phyloP scores from a whole-genome alignment of 2,329 filamentous ascomycete genomes.

The Apiospora malaysiana region DNA sequence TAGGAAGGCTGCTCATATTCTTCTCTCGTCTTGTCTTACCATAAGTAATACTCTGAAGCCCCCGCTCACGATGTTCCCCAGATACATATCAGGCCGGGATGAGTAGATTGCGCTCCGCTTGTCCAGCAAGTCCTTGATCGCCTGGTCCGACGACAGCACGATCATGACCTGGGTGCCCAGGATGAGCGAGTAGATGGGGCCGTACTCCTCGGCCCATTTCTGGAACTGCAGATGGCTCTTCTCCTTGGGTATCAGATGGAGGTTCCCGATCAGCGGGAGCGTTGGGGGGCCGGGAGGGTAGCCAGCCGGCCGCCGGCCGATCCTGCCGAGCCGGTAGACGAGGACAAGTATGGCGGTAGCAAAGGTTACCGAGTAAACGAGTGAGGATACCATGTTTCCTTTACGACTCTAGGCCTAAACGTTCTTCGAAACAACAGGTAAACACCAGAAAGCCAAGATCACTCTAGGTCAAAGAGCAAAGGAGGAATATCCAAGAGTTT shows the following conservation, averaged over 20 bases:
- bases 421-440: too few relatives aligned
- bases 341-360: not conserved
- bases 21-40: conserved; percentile 19
- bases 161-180: conserved; percentile 54
- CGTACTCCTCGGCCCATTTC: conserved; percentile 59
- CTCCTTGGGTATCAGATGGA: conserved; percentile 53
- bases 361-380: not conserved
- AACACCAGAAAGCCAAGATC: not conserved
- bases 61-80: conserved; percentile 43
- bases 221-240: conserved; percentile 53
- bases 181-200: conserved; percentile 55
- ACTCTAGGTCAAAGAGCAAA: not conserved
- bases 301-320: conserved; percentile 37
- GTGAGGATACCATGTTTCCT: not conserved
- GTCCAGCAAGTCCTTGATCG: conserved; percentile 58
- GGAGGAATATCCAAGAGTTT: not conserved
- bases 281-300: conserved; percentile 58
- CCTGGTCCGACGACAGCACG: conserved; percentile 51
- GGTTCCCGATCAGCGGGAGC: conserved; percentile 56
- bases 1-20: not conserved
- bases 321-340: not conserved
- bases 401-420: not conserved
- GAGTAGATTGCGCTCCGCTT: conserved; percentile 57
- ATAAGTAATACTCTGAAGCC: conserved; percentile 29
- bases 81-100: conserved; percentile 48